Evolutionary conservation across 345 rosid genomes (phyloP).

Genomic region (Eucalyptus sideroxylon): DNA sequence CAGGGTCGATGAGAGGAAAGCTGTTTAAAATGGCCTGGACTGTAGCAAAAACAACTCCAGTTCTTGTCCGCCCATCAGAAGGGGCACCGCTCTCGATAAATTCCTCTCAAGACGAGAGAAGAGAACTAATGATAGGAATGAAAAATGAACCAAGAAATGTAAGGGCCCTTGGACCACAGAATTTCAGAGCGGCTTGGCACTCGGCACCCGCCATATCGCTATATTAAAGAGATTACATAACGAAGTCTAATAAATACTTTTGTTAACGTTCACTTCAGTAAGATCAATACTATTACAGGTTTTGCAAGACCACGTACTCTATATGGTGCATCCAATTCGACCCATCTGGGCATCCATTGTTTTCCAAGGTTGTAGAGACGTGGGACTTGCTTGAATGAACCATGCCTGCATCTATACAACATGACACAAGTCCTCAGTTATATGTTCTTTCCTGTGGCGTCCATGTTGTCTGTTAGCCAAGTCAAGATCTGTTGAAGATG

Average conservation of each 20-base stretch:
- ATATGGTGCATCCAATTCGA: too few relatives aligned
- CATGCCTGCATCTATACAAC: too few relatives aligned
- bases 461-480: too few relatives aligned
- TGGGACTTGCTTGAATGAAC: too few relatives aligned
- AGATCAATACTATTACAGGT: too few relatives aligned
- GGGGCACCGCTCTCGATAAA: not conserved
- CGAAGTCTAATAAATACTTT: not conserved
- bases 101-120: not conserved
- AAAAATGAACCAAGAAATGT: not conserved
- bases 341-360: too few relatives aligned
- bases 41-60: not conserved
- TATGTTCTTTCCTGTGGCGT: too few relatives aligned
- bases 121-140: not conserved
- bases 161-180: not conserved
- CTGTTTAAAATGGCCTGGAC: not conserved
- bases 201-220: not conserved
- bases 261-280: not conserved
- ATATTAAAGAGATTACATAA: not conserved
- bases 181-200: not conserved
- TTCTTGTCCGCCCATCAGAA: not conserved
- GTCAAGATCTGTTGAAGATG: too few relatives aligned
- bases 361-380: too few relatives aligned
- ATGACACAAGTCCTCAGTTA: too few relatives aligned
- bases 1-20: not conserved
- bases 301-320: too few relatives aligned